Conservation (phyloP, 2,329 filamentous ascomycete species). For the Colletotrichum shisoi region DNA sequence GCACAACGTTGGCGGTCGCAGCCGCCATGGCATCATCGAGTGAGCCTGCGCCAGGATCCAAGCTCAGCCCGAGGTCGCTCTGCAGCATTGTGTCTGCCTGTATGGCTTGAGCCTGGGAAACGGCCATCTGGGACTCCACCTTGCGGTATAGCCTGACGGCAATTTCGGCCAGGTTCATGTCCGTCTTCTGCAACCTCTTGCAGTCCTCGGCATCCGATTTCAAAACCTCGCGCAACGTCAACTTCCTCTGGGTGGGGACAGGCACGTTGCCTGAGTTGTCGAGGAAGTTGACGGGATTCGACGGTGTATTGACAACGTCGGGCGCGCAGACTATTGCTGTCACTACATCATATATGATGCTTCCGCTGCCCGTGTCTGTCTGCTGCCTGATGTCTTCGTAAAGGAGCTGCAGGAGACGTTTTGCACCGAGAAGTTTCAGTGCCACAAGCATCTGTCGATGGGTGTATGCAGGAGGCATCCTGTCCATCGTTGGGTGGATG, state of each 20-base stretch:
- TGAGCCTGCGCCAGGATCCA: slow-evolving; percentile 46
- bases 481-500: slow-evolving; percentile 62
- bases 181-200: slow-evolving; percentile 63
- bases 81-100: slow-evolving; percentile 55
- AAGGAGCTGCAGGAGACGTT: slow-evolving; percentile 66
- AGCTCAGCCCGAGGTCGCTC: slow-evolving; percentile 52
- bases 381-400: slow-evolving; percentile 73
- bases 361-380: slow-evolving; percentile 65
- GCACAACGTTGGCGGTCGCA: slow-evolving; percentile 47
- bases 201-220: slow-evolving; percentile 66
- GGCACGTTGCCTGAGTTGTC: slow-evolving; percentile 51
- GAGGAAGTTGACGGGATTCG: slow-evolving; percentile 46
- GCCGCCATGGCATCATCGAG: slow-evolving; percentile 55
- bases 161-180: slow-evolving; percentile 66
- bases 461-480: slow-evolving; percentile 71
- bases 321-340: slow-evolving; percentile 75
- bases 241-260: slow-evolving; percentile 54
- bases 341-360: slow-evolving; percentile 72
- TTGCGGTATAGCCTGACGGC: slow-evolving; percentile 68
- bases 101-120: slow-evolving; percentile 47
- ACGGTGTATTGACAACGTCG: slow-evolving; percentile 58
- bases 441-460: slow-evolving; percentile 73
- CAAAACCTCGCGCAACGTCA: slow-evolving; percentile 68
- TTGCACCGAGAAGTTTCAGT: slow-evolving; percentile 68
- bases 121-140: slow-evolving; percentile 70